Percentiles rank a stretch among this genome's conserved stretches.
These are phyloP conservation scores for Pleurotus citrinopileatus DNA, from an alignment of 768 basidiomycete genomes.

Conservation along the genomic window DNA sequence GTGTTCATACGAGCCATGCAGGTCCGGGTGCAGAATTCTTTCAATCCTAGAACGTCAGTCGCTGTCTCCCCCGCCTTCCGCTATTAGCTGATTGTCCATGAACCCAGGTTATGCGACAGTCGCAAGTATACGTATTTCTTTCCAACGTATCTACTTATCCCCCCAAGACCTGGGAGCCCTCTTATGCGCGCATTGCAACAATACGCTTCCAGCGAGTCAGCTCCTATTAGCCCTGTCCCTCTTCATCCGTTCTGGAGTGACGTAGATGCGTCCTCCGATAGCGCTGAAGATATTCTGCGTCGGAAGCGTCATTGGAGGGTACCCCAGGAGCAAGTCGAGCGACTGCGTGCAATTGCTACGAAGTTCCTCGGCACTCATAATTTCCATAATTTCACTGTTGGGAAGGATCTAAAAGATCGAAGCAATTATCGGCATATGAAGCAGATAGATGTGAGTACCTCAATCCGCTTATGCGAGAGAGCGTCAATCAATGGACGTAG, in stretches of 20 bases:
- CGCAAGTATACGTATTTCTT: slow-evolving; percentile 98
- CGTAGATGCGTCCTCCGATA: slow-evolving; percentile 30
- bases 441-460: slow-evolving; percentile 61
- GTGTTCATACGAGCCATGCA: slow-evolving; percentile 18
- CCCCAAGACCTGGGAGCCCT: slow-evolving; percentile 76
- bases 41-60: slow-evolving; percentile 69
- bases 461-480: background rate
- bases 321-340: slow-evolving; percentile 45
- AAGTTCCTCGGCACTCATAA: slow-evolving; percentile 90
- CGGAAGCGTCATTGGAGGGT: slow-evolving; percentile 76
- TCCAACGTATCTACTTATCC: slow-evolving; percentile 88
- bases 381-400: slow-evolving; percentile 97
- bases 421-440: slow-evolving; percentile 89
- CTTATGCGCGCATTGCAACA: slow-evolving; percentile 45
- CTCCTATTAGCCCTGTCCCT: no score
- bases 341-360: slow-evolving; percentile 52
- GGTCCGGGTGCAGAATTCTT: slow-evolving; percentile 76
- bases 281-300: slow-evolving; percentile 54
- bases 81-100: slow-evolving; percentile 11
- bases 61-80: slow-evolving; percentile 18
- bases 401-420: slow-evolving; percentile 77
- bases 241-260: slow-evolving; percentile 66
- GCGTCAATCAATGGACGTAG: slow-evolving; percentile 30
- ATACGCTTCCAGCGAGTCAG: no score
- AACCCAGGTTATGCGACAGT: slow-evolving; percentile 80